Base-by-base conservation (phyloP, 2,329 filamentous ascomycete genomes). In the Cytospora chrysosperma region DNA sequence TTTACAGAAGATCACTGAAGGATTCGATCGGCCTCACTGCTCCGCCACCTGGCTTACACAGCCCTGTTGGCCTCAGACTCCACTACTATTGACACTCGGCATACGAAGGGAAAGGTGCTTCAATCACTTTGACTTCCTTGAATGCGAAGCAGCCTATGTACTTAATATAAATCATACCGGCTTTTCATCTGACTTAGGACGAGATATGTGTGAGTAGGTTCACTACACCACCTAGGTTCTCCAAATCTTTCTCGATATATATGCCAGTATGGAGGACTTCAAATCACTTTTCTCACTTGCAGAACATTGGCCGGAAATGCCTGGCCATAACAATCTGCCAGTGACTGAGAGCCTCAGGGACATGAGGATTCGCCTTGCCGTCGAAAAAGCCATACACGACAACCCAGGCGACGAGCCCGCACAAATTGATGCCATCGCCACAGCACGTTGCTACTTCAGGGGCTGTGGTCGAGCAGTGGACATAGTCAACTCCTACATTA, bases 361-460 rank as follows among this genome's bases (percentile, higher is more conserved):
- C 19, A 15, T 27, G 21, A 50, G 19, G 26, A 43, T 15, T 4
- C 21, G 49, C 9, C 21, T 59, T 12, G 55, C 49, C n/a, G 5
- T 55, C 21, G 61, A 63, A 8, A 34, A 55, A 32, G 55, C 28
- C 28, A 49, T 37, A 15, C 13, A 15, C 27, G 51, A 49, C 13
- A 54, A 54, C 3, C 17, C 34, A 12, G 55, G 6, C 19, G 21
- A 63, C 19, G 37, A 50, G 30, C 12, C 37, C 17, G 50, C 56
- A 24, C 56, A 59, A 6, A 55, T 63, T n/a, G 61, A 63, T 24
- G 61, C 27, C 15, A 27, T 63, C 50, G 55, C 61, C 50, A 27
- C 32, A 28, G 53, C 58, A 13, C 50, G 10, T 21, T 7, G 24
- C 8, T 63, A 54, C 19, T 64, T 64, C 6, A 43, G 12, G 32